Evolutionary conservation across 1,139 yeast species (phyloP), one percentile per base, ranked within the genome.

Genomic region (Suhomyces anneliseae): DNA sequence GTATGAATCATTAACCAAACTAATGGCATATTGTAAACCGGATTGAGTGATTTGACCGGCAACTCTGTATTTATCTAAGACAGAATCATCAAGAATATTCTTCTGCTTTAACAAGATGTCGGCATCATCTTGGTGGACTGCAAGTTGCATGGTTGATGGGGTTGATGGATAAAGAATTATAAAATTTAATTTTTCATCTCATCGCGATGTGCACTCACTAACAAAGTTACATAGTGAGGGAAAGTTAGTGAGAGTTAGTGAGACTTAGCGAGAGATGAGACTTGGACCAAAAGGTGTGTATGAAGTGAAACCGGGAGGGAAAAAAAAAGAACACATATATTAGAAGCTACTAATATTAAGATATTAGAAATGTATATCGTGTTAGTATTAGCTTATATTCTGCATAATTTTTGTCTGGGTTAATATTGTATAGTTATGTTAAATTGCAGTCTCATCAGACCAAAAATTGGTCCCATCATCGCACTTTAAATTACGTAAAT

Each of bases 21-120:
- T 75, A 38, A 81, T 74, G 47, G 88, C 71, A 62, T 87, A 86
- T 51, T 79, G 73, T 56, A 92, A 73, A 45, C 90, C 88, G 15
- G 96, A 86, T 69, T 90, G 97, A n/a, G 95, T 75, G 57, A 92
- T 84, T 68, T 88, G 92, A 39, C 97, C 98, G 8, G 97, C 97
- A 44, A 83, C 76, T 65, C 96, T 79, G 70, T 92, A 90, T 69
- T 90, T 92, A 57, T 85, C 92, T 42, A 89, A 64, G 14, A 86
- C 84, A 12, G 76, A 55, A 35, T 78, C 85, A 55, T 74, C 76
- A 52, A 90, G 76, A 44, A 82, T 76, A 65, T 90, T 90, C 66
- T 83, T 88, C 58, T 85, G 85, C 58, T 83, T 85, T 58, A 90
- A 76, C 55, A 90, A 79, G 57, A 85, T 72, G 60, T 86, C 84